Percentiles rank a stretch among this genome's conserved stretches.
Conservation (phyloP, 2,329 filamentous ascomycete species). For the Epichloe bromicola region DNA sequence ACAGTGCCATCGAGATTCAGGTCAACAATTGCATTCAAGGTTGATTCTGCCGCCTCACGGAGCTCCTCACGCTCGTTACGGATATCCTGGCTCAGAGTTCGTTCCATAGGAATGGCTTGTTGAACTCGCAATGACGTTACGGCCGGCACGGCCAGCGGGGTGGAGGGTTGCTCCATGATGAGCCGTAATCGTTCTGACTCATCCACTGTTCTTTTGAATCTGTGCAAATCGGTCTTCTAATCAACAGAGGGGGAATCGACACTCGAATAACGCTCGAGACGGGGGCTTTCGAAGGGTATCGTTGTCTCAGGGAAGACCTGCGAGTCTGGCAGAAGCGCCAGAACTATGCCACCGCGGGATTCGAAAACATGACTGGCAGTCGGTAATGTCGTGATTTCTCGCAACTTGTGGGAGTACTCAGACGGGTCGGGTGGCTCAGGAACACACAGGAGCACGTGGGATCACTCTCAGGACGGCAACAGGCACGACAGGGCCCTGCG, state of each 20-base stretch:
- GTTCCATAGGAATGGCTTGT: conserved; percentile 40
- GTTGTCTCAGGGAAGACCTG: conserved; percentile 13
- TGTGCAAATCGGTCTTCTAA: neutral
- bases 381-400: conserved; percentile 16
- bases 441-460: conserved; percentile 1
- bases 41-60: conserved; percentile 90
- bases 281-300: neutral
- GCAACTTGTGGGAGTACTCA: conserved; percentile 8
- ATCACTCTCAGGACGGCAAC: neutral
- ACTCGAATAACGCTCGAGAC: neutral
- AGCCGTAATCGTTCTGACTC: neutral
- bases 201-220: neutral
- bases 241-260: neutral
- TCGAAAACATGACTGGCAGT: conserved; percentile 33
- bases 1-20: conserved; percentile 80
- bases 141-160: conserved; percentile 36
- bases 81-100: conserved; percentile 75
- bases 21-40: conserved; percentile 90
- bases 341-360: conserved; percentile 31
- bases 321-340: conserved; percentile 33
- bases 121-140: conserved; percentile 39
- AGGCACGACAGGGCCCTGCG: conserved; percentile 1
- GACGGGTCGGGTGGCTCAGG: neutral
- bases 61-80: conserved; percentile 87
- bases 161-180: conserved; percentile 28